phyloP scores from a whole-genome alignment of 1,284 basidiomycete genomes.

The Melampsora larici-populina region DNA sequence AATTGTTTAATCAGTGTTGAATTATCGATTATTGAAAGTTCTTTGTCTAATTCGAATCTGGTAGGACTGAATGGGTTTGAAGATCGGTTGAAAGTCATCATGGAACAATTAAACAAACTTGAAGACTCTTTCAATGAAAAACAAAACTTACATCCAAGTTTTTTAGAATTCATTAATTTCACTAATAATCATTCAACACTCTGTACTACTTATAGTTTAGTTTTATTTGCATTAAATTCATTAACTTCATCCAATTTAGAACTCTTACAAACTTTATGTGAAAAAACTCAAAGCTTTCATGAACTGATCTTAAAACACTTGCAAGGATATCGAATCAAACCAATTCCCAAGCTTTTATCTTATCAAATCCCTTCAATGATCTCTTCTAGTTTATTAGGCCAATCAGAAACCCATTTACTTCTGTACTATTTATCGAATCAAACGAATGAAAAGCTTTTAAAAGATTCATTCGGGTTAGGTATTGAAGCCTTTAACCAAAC shows the following conservation, averaged over 20 bases:
- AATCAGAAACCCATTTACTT: constrained; percentile 27
- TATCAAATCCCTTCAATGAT: constrained; percentile 21
- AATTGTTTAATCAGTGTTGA: constrained; percentile 18
- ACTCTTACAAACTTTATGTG: neutral
- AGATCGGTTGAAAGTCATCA: neutral
- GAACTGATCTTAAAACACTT: constrained; percentile 1
- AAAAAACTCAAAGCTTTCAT: neutral
- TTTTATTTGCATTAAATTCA: neutral
- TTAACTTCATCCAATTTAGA: neutral
- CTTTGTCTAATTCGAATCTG: neutral
- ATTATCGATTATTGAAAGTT: constrained; percentile 13
- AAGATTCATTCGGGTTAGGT: constrained; percentile 12
- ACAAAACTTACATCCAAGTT: neutral
- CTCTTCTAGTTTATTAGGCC: constrained; percentile 28
- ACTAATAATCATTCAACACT: constrained; percentile 26
- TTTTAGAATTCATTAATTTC: constrained; percentile 9
- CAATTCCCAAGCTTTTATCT: constrained; percentile 15
- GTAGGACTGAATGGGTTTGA: neutral
- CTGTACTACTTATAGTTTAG: constrained; percentile 5
- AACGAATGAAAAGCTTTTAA: neutral
- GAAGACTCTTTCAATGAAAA: constrained; percentile 10
- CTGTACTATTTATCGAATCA: constrained; percentile 5
- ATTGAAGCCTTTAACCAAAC: constrained; percentile 34
- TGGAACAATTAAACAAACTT: neutral
- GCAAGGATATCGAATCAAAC: neutral